Evolutionary conservation across 306 rosid genomes (phyloP).

Genomic region (Senna siamea): DNA sequence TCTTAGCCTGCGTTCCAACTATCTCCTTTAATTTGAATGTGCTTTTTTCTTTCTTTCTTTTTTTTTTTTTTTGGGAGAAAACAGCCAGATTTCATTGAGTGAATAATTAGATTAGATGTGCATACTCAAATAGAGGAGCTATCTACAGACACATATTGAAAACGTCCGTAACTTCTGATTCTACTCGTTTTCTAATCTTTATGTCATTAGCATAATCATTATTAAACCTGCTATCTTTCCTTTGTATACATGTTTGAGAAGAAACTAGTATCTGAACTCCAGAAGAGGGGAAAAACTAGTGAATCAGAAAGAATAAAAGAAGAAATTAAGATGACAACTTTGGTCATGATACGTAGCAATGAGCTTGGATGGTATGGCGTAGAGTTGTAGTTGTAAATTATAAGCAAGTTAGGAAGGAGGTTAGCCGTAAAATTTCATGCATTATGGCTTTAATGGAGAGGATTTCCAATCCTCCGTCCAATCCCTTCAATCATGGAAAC

Average conservation of each 20-base stretch:
- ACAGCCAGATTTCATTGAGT: conserved; percentile 22
- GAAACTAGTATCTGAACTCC: conserved; percentile 9
- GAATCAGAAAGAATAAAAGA: background rate
- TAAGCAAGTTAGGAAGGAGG: background rate
- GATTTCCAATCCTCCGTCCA: conserved; percentile 7
- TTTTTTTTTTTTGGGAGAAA: conserved; percentile 37
- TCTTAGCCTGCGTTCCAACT: background rate
- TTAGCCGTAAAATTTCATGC: conserved; percentile 38
- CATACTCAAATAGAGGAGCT: conserved; percentile 37
- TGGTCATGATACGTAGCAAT: background rate
- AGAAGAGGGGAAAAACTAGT: background rate
- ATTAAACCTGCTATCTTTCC: background rate
- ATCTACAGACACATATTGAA: conserved; percentile 7
- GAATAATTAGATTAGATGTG: conserved; percentile 44
- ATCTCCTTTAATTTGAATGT: conserved; percentile 1
- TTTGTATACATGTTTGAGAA: background rate
- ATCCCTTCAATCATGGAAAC: conserved; percentile 33
- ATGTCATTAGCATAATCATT: conserved; percentile 4
- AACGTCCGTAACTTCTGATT: conserved; percentile 22
- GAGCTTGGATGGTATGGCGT: conserved; percentile 23
- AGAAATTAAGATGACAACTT: background rate
- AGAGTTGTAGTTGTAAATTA: background rate
- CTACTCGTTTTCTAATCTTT: conserved; percentile 6
- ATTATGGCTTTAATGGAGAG: background rate
- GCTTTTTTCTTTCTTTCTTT: too few relatives aligned